phyloP scores from a whole-genome alignment of 2,329 filamentous ascomycete species.

The Magnaporthales sp. region DNA sequence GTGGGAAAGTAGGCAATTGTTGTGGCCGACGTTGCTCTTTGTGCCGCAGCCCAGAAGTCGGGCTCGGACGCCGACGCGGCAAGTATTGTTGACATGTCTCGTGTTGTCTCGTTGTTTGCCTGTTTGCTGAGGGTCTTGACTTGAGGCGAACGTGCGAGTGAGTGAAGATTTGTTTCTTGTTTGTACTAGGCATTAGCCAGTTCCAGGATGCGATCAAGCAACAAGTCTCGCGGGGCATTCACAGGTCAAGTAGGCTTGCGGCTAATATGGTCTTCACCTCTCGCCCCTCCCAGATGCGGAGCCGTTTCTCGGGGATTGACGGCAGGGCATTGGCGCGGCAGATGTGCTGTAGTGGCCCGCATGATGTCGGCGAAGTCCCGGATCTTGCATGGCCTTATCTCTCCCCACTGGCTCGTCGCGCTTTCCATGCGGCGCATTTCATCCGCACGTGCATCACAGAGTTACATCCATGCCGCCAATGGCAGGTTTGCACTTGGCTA shows the following conservation, averaged over 20 bases:
- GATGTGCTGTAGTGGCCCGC: neutral
- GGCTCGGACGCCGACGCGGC: slow-evolving; percentile 7
- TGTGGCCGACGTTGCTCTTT: neutral
- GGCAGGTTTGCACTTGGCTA: neutral
- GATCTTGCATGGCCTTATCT: neutral
- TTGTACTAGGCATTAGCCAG: neutral
- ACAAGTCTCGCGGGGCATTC: neutral
- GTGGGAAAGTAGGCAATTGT: neutral
- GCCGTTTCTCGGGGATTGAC: neutral
- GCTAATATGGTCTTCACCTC: neutral
- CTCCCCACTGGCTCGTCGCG: neutral
- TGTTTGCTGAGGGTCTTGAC: neutral
- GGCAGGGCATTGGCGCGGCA: neutral
- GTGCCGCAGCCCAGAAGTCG: neutral
- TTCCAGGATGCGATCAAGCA: neutral
- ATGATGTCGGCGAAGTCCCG: neutral
- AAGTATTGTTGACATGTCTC: neutral
- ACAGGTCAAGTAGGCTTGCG: neutral
- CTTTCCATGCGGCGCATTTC: neutral
- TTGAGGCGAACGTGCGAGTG: neutral
- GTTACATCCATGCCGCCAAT: neutral
- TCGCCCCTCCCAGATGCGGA: neutral
- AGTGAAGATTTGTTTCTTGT: neutral
- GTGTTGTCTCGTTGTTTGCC: neutral
- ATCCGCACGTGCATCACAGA: neutral